Percentiles rank a stretch among this genome's conserved stretches.
Evolutionary conservation across 23 red algal species (phyloP).

Genomic region (Gracilaria gracilis): DNA sequence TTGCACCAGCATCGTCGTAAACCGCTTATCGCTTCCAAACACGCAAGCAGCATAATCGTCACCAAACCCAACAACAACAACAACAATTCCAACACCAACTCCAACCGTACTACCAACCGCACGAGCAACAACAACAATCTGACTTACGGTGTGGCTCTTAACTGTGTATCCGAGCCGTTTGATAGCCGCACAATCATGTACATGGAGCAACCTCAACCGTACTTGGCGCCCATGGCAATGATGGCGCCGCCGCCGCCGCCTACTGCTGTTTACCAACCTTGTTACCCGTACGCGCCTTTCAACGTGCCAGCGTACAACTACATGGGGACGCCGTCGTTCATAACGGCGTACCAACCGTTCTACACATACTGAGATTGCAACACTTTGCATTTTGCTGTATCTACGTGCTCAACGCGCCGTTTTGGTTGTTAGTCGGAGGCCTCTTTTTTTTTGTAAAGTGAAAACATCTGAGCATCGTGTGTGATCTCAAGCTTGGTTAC

Average conservation of each 20-base stretch:
- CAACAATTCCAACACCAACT: not conserved
- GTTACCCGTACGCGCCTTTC: not conserved
- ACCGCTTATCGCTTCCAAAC: not conserved
- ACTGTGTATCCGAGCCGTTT: not conserved
- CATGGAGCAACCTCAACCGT: conserved; percentile 21
- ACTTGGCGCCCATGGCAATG: conserved; percentile 2
- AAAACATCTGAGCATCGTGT: not conserved
- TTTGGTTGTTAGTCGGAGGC: not conserved
- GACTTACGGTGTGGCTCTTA: not conserved
- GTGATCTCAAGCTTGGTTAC: not conserved
- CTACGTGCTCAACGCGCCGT: no score
- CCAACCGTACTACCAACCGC: not conserved
- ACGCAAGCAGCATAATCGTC: not conserved
- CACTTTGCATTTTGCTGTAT: conserved; percentile 5
- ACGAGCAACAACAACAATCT: not conserved
- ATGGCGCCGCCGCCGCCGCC: not conserved
- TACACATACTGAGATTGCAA: conserved; percentile 24
- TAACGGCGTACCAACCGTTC: conserved; percentile 17
- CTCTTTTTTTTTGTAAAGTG: conserved; percentile 12
- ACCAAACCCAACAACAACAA: not conserved
- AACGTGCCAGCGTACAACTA: conserved; percentile 26
- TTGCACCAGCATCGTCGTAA: not conserved
- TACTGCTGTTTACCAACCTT: conserved; percentile 9
- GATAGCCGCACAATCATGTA: not conserved
- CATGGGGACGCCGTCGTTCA: conserved; percentile 4